Evolutionary conservation across 208 protist species (phyloP).

Genomic region (Wallacemonas sp.): DNA sequence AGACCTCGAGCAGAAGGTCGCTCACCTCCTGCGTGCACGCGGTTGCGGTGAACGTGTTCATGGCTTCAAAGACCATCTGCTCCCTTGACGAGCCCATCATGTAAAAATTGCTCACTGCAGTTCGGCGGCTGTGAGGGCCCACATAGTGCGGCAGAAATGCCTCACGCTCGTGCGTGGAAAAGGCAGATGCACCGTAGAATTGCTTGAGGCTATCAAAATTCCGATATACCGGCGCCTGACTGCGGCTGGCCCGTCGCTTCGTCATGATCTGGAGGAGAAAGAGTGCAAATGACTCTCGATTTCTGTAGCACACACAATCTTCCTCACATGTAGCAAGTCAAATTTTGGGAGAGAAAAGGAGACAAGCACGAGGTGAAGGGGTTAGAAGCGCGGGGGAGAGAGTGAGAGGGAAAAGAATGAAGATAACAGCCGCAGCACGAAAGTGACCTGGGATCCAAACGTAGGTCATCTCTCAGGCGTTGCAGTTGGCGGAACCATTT

Average conservation of each 20-base stretch:
- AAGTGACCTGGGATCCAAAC: no score
- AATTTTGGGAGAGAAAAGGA: no score
- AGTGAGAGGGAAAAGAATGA: no score
- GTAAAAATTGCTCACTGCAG: constrained; percentile 59
- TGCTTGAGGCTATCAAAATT: constrained; percentile 81
- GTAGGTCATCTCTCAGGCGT: no score
- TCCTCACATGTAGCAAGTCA: no score
- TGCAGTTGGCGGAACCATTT: no score
- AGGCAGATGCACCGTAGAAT: constrained; percentile 63
- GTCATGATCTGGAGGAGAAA: not conserved
- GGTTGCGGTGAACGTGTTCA: constrained; percentile 67
- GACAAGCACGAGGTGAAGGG: no score
- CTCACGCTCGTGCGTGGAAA: constrained; percentile 42
- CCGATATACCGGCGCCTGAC: constrained; percentile 46
- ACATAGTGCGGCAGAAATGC: constrained; percentile 60
- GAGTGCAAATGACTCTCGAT: not conserved
- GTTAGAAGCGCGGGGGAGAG: no score
- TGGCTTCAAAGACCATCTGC: constrained; percentile 69
- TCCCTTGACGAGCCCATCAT: constrained; percentile 68
- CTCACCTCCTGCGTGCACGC: constrained; percentile 72
- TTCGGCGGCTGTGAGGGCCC: constrained; percentile 69
- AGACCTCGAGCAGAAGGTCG: constrained; percentile 69
- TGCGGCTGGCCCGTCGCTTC: constrained; percentile 23
- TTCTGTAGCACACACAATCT: constrained; percentile 4
- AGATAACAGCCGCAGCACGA: no score